Percentiles rank a stretch among this genome's conserved stretches.
phyloP scores from a whole-genome alignment of 768 basidiomycete species.

The Collybiopsis luxurians region DNA sequence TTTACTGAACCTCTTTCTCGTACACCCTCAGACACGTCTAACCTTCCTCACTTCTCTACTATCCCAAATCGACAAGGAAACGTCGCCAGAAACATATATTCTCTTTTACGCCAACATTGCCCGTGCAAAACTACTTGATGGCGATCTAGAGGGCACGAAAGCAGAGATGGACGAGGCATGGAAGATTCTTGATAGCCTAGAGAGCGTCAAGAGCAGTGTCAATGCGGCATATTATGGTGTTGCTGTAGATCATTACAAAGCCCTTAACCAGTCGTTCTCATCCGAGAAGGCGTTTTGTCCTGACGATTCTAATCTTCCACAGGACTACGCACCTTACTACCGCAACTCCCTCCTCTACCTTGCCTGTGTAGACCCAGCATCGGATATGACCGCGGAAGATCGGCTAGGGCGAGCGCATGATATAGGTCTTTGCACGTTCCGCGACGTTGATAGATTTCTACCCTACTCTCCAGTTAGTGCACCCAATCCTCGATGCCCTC shows the following conservation, averaged over 20 bases:
- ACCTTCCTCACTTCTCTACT: constrained; percentile 81
- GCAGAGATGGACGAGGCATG: constrained; percentile 83
- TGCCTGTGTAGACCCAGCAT: constrained; percentile 85
- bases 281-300: too few species aligned
- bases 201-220: constrained; percentile 75
- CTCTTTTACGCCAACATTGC: constrained; percentile 89
- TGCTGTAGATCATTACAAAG: constrained; percentile 96
- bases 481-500: constrained; percentile 89
- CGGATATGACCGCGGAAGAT: constrained; percentile 78
- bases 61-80: constrained; percentile 55
- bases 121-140: constrained; percentile 85
- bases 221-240: constrained; percentile 94
- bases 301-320: too few species aligned
- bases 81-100: constrained; percentile 77
- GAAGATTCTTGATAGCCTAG: constrained; percentile 71
- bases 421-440: constrained; percentile 80
- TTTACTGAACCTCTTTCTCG: constrained; percentile 12
- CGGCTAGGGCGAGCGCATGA: constrained; percentile 86
- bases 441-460: too few species aligned
- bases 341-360: constrained; percentile 92
- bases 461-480: constrained; percentile 68
- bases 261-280: too few species aligned
- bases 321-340: constrained; percentile 97
- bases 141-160: constrained; percentile 86
- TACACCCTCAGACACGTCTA: constrained; percentile 81